A percentile compares a stretch with the other conserved stretches of the same genome.
phyloP scores from a whole-genome alignment of 306 rosid genomes.

The Oemleria cerasiformis region DNA sequence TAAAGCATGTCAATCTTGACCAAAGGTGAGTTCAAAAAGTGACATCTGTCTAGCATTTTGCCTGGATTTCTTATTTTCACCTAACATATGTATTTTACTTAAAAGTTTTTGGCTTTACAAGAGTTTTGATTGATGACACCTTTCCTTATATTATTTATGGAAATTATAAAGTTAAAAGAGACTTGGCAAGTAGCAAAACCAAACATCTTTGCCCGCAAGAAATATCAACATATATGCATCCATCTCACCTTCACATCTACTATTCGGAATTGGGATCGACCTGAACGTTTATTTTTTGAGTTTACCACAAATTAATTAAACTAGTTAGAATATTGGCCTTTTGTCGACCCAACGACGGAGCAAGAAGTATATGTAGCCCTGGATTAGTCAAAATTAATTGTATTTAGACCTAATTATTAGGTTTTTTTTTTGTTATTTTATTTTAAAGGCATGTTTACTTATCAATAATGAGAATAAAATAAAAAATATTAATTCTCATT shows the following conservation, averaged over 20 bases:
- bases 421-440: too few relatives aligned
- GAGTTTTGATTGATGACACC: constrained; percentile 21
- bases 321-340: not conserved
- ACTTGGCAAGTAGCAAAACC: constrained; percentile 3
- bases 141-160: constrained; percentile 13
- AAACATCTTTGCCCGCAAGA: constrained; percentile 17
- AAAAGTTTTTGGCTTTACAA: constrained; percentile 53
- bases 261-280: not conserved
- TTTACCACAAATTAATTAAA: not conserved
- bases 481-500: too few relatives aligned
- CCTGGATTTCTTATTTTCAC: constrained; percentile 32
- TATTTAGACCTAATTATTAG: too few relatives aligned
- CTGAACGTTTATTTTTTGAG: constrained; percentile 3
- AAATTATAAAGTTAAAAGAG: constrained; percentile 6
- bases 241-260: not conserved
- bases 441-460: too few relatives aligned
- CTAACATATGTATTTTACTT: constrained; percentile 36
- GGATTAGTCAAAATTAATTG: too few relatives aligned
- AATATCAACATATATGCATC: not conserved
- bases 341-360: not conserved
- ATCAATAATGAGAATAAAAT: too few relatives aligned
- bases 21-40: constrained; percentile 26
- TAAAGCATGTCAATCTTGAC: constrained; percentile 20
- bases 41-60: constrained; percentile 38
- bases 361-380: not conserved